Percentiles rank a stretch among this genome's conserved stretches.
Conservation (phyloP, 495 filamentous ascomycete species). For the Talaromyces wortmannii region DNA sequence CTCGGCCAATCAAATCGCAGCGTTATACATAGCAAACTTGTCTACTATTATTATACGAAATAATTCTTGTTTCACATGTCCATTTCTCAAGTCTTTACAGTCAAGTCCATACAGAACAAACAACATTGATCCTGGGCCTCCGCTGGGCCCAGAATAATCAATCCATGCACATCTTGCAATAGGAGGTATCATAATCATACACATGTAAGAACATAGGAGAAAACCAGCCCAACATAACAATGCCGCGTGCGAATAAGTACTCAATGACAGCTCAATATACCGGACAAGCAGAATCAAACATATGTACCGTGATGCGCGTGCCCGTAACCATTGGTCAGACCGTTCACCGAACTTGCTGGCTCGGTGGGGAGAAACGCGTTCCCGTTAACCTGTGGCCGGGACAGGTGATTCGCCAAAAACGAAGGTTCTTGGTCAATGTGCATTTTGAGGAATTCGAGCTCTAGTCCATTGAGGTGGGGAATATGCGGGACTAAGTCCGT, state of each 20-base stretch:
- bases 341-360: slow-evolving; percentile 17
- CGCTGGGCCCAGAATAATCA: not conserved
- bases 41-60: slow-evolving; percentile 2
- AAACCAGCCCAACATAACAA: slow-evolving; percentile 29
- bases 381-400: slow-evolving; percentile 24
- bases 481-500: slow-evolving; percentile 64
- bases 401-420: slow-evolving; percentile 1
- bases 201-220: slow-evolving; percentile 26
- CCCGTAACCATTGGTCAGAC: slow-evolving; percentile 31
- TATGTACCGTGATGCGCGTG: slow-evolving; percentile 40
- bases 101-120: too few species aligned
- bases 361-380: slow-evolving; percentile 15
- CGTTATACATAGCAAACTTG: too few species aligned
- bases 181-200: slow-evolving; percentile 49
- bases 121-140: too few species aligned
- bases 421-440: slow-evolving; percentile 37
- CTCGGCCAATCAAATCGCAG: not conserved
- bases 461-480: slow-evolving; percentile 58
- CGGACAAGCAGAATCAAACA: slow-evolving; percentile 26
- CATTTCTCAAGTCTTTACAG: too few species aligned
- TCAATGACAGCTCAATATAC: not conserved
- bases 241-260: slow-evolving; percentile 1
- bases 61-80: too few species aligned
- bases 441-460: slow-evolving; percentile 43
- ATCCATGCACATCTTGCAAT: slow-evolving; percentile 6